Conservation (phyloP, 805 yeast species). For the Ascoidea asiatica region DNA sequence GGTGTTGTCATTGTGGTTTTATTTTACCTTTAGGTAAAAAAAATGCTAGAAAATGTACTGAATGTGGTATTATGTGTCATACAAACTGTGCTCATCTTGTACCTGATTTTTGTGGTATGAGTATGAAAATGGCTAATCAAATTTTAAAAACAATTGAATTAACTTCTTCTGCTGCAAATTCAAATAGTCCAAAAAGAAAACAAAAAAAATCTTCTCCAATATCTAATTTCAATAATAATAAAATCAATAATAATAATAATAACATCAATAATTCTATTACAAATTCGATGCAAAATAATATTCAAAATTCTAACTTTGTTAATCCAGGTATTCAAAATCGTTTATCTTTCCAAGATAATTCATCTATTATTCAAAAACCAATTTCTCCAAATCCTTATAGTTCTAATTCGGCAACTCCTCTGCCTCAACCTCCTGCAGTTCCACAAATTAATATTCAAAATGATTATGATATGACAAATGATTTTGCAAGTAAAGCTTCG, state of each 20-base stretch:
- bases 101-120: constrained; percentile 98
- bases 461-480: constrained; percentile 4
- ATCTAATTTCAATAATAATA: no score
- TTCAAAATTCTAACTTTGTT: neutral
- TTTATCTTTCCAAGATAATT: no score
- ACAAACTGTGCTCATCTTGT: constrained; percentile 85
- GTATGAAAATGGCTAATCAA: constrained; percentile 91
- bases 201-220: no score
- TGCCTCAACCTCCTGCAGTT: neutral
- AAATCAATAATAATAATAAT: no score
- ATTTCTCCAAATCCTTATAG: neutral
- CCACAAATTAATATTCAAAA: constrained; percentile 4
- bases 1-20: constrained; percentile 99
- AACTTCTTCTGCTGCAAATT: no score
- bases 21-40: constrained; percentile 90
- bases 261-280: no score
- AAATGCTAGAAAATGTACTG: constrained; percentile 82
- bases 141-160: constrained; percentile 73
- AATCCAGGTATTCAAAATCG: no score
- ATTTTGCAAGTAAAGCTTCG: constrained; percentile 1
- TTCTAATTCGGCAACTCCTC: neutral
- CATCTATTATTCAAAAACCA: constrained; percentile 1
- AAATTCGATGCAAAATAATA: no score
- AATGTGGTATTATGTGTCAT: constrained; percentile 93
- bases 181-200: no score